Evolutionary conservation across 1,284 basidiomycete genomes (phyloP).

Genomic region (Phellopilus nigrolimitatus): DNA sequence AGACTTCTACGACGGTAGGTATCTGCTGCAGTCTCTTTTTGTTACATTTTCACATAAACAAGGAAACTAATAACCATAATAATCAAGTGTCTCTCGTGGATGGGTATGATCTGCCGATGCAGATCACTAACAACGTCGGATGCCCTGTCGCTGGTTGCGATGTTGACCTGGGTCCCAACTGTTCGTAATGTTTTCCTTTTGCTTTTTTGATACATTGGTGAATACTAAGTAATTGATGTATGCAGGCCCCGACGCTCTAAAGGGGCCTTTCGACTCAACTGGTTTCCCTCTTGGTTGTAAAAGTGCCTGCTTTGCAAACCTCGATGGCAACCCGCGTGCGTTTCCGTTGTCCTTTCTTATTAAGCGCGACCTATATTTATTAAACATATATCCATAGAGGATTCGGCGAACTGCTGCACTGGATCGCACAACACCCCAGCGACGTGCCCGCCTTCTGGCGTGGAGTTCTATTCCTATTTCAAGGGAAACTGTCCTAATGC

Average conservation of each 20-base stretch:
- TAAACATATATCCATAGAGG: slow-evolving; percentile 24
- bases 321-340: slow-evolving; percentile 40
- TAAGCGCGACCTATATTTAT: too few species aligned
- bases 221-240: background rate
- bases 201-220: background rate
- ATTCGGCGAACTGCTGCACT: slow-evolving; percentile 51
- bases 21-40: slow-evolving; percentile 10
- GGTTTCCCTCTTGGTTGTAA: slow-evolving; percentile 55
- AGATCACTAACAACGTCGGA: slow-evolving; percentile 47
- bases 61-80: slow-evolving; percentile 27
- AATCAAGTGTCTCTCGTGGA: slow-evolving; percentile 46
- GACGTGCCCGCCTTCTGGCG: too few species aligned
- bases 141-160: slow-evolving; percentile 47
- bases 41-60: slow-evolving; percentile 5
- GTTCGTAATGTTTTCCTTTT: slow-evolving; percentile 26
- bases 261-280: slow-evolving; percentile 47
- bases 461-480: too few species aligned
- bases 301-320: slow-evolving; percentile 52
- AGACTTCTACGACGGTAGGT: slow-evolving; percentile 47
- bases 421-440: too few species aligned
- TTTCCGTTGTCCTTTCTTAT: background rate
- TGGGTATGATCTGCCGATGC: slow-evolving; percentile 56
- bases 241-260: slow-evolving; percentile 44
- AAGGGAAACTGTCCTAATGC: too few species aligned
- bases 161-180: slow-evolving; percentile 48